Base-by-base conservation (phyloP, 768 basidiomycete genomes). In the Pilatotrama ljubarskyi region DNA sequence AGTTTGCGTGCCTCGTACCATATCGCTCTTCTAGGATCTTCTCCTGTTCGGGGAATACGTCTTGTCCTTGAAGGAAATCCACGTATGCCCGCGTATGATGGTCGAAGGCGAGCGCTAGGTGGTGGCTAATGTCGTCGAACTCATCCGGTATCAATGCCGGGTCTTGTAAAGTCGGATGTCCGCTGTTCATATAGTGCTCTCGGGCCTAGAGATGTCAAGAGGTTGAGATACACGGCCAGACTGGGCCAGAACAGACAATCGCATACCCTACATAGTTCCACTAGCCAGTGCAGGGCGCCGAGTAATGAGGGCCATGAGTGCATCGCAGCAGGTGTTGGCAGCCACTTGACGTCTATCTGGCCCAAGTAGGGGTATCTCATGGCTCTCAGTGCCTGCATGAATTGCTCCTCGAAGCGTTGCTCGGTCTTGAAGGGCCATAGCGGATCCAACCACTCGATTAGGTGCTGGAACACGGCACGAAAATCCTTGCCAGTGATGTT, bases 261-360 rank as follows among this genome's bases (percentile, higher is more conserved):
- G 70, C 79, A 25, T 66, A 95, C 96, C 76, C 88, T 89, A 67
- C 90, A 88, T 64, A 92, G 72, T 66, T 92, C 88, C 8, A 91
- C 91, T 14, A 99, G 76, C 97, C 97, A 99, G 73, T 95, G 90
- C 35, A 98, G 71, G 68, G 91, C 90, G 20, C 91, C 96, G 15
- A 98, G 78, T 24, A 97, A 74, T 20, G 84, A 79, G 0, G 93
- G 92, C 97, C 96, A 98, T n/a, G 89, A 87, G 74, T 93, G 90
- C 78, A 90, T 88, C 54, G 87, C 89, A 0, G 92, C 95, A 0
- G 94, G 91, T 2, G 95, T 88, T 8, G 88, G 88, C 5, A 98
- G 74, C 82, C 91, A 93, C 64, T 91, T 95, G 51, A 87, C 86
- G 65, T 93, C 91, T 17, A 98, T 82, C 58, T 84, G 81, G 51